Conservation (phyloP, 495 filamentous ascomycete species). For the Aspergillus avenaceus region DNA sequence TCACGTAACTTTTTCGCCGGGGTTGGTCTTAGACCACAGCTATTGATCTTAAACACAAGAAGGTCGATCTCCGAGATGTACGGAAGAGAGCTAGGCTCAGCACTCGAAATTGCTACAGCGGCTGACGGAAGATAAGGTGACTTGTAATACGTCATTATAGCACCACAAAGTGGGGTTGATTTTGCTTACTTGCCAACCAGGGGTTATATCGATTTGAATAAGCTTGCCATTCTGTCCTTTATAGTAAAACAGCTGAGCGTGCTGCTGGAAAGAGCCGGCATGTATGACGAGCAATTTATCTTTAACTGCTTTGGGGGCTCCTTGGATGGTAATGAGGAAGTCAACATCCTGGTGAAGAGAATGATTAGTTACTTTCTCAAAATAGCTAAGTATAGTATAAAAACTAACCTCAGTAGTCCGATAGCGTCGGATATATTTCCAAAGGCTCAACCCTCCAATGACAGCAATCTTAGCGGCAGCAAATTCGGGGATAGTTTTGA, state of each 20-base stretch:
- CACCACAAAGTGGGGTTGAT: too few relatives aligned
- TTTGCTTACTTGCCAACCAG: constrained; percentile 4
- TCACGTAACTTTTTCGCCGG: not conserved
- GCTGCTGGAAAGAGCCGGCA: constrained; percentile 3
- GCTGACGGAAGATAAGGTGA: not conserved
- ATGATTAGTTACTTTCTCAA: not conserved
- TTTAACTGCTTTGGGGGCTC: constrained; percentile 4
- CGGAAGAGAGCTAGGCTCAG: not conserved
- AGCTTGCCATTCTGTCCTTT: not conserved
- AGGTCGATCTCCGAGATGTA: not conserved
- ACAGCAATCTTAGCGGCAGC: constrained; percentile 6
- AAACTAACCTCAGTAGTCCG: constrained; percentile 6
- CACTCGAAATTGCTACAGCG: not conserved
- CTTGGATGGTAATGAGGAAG: constrained; percentile 8
- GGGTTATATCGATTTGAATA: constrained; percentile 7
- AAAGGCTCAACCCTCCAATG: constrained; percentile 7
- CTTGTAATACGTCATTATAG: too few relatives aligned
- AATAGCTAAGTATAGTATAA: not conserved
- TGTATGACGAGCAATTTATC: constrained; percentile 6
- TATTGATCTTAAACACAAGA: not conserved
- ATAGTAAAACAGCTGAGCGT: constrained; percentile 6
- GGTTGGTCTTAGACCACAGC: not conserved
- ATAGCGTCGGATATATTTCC: constrained; percentile 5
- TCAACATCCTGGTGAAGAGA: constrained; percentile 6
- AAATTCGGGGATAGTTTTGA: constrained; percentile 5